Percentiles rank a stretch among this genome's conserved stretches.
These are phyloP conservation scores for Backusella mclennaniae DNA, from an alignment of 192 early-diverging fungal genomes.

Conservation along the genomic window DNA sequence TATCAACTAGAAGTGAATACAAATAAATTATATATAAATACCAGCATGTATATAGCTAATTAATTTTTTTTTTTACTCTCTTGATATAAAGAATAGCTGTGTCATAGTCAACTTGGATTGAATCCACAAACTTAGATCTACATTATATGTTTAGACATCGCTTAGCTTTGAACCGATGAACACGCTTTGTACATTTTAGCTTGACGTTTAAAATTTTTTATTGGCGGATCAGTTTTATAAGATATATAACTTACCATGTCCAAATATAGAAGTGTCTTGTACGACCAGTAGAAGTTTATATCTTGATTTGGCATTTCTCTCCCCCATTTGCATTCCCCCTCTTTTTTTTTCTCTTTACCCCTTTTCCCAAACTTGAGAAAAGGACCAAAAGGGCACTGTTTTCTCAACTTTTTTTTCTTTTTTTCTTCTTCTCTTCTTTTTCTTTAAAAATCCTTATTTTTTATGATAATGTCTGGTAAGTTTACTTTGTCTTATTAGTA, in stretches of 20 bases:
- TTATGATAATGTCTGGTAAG: background rate
- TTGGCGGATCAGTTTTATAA: too few relatives aligned
- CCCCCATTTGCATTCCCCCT: background rate
- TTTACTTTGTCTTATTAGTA: background rate
- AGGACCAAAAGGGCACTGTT: background rate
- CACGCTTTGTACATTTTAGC: too few relatives aligned
- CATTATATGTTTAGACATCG: too few relatives aligned
- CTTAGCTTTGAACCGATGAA: too few relatives aligned
- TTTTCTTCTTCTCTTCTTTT: background rate
- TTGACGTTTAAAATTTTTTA: too few relatives aligned
- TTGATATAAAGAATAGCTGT: too few relatives aligned
- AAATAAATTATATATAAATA: too few relatives aligned
- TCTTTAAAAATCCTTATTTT: background rate
- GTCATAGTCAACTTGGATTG: too few relatives aligned
- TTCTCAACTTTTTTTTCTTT: background rate
- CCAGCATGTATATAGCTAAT: too few relatives aligned
- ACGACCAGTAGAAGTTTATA: background rate
- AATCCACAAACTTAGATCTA: too few relatives aligned
- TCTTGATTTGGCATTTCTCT: background rate
- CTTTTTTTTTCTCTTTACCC: background rate
- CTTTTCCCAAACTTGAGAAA: background rate
- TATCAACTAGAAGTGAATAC: too few relatives aligned
- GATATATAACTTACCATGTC: background rate
- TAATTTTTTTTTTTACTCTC: too few relatives aligned
- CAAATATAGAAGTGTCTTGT: background rate